Evolutionary conservation across 2,329 filamentous ascomycete genomes (phyloP).

Genomic region (Fusarium euwallaceae): DNA sequence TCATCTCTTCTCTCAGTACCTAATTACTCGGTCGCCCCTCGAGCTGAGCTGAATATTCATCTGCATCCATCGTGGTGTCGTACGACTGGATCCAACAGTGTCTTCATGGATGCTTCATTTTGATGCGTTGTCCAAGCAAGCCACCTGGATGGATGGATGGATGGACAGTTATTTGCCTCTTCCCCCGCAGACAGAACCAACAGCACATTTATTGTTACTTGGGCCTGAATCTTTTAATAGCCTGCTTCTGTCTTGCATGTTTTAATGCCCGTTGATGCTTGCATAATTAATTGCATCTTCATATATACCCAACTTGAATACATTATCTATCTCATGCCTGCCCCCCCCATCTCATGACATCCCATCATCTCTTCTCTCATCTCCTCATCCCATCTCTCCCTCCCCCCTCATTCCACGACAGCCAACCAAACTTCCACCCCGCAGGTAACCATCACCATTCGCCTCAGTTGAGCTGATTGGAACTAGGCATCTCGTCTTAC

Average conservation of each 20-base stretch:
- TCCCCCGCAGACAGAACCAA: neutral
- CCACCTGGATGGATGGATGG: conserved; percentile 24
- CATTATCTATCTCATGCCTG: neutral
- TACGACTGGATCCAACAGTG: conserved; percentile 38
- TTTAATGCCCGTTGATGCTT: neutral
- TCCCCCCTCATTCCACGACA: conserved; percentile 35
- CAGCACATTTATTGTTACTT: neutral
- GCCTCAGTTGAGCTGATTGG: conserved; percentile 43
- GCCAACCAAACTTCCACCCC: conserved; percentile 29
- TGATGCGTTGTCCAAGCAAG: conserved; percentile 43
- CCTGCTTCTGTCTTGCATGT: conserved; percentile 1
- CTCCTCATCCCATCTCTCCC: conserved; percentile 3
- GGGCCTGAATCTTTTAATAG: neutral
- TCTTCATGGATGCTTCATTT: conserved; percentile 32
- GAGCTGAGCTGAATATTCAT: neutral
- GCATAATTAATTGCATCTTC: neutral
- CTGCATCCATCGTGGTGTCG: conserved; percentile 34
- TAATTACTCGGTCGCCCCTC: neutral
- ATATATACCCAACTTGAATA: neutral
- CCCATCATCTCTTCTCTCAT: neutral
- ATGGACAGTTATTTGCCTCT: conserved; percentile 3
- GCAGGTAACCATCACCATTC: conserved; percentile 25
- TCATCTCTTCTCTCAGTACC: conserved; percentile 2
- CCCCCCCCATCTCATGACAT: neutral
- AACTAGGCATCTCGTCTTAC: conserved; percentile 29